Base-by-base conservation (phyloP, 805 yeast genomes). In the Teunomyces stri region DNA sequence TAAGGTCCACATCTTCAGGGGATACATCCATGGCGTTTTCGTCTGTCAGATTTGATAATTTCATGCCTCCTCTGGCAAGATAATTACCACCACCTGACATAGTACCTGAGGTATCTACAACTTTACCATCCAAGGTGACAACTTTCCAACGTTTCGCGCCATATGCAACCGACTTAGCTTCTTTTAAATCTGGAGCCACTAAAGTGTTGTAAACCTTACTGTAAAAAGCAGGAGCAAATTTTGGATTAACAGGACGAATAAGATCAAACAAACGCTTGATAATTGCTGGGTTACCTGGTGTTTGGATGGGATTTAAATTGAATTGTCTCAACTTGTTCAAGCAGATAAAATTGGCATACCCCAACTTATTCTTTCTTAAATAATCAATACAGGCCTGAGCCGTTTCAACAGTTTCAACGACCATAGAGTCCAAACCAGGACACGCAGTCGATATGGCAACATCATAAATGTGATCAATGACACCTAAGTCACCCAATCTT, bases 401-500 rank as follows among this genome's bases (percentile, higher is more conserved):
- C 1, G 76, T 75, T 53, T 79, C 84, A 13, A 80, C 84, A 0
- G 81, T 72, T 42, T 90, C 97, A 2, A 94, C 98, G 13, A 94
- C 98, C 76, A 90, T 82, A 51, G 95, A 92, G 62, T 92, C 96
- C 48, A 94, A 72, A 6, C 91, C 84, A 1, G 96, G 90, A 54
- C 94, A 89, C 0, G 97, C 98, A 0, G 98, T 94, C 0, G 98
- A 90, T 6, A 94, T 82, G 0, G 99, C 99, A 44, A 90, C 80
- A 66, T 95, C 98, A 62, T 87, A 94, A 57, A 80, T 78, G 53
- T 86, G 88, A 61, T 89, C 96, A 52, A 94, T 94, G 2, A 79
- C 76, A n/a, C 97, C 99, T 39, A 94, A 70, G 55, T 89, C 96
- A 13, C 99, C 99, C 12, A 94, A 69, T 51, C 97, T 75, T 0